Evolutionary conservation across 2,329 filamentous ascomycete genomes (phyloP).

Genomic region (Fusarium xylarioides): DNA sequence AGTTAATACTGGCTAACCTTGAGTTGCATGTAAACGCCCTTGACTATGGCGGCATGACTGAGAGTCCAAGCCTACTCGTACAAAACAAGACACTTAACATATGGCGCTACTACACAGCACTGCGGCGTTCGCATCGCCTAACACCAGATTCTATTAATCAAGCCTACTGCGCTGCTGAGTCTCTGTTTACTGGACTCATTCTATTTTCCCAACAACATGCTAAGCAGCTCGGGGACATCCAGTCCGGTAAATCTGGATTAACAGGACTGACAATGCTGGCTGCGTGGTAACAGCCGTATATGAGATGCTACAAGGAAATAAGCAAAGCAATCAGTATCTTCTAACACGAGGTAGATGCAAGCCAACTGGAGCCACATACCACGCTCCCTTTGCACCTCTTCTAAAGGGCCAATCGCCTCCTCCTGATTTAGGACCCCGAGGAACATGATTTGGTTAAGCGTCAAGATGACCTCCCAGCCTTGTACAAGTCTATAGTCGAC

Average conservation of each 20-base stretch:
- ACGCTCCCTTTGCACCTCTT: conserved; percentile 1
- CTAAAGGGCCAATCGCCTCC: background rate
- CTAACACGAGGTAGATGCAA: background rate
- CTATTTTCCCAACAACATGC: conserved; percentile 10
- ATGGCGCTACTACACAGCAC: conserved; percentile 13
- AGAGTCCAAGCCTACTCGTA: background rate
- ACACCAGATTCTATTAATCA: background rate
- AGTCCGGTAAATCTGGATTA: background rate
- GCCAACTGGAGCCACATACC: background rate
- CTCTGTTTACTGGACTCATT: background rate
- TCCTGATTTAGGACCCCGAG: conserved; percentile 9
- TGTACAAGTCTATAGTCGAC: background rate
- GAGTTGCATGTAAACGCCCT: background rate
- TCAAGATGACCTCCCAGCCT: background rate
- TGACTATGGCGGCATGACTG: background rate
- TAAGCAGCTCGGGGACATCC: background rate
- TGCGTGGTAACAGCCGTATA: background rate
- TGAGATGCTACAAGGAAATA: conserved; percentile 9
- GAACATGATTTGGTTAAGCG: background rate
- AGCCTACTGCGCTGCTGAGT: background rate
- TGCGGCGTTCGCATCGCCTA: background rate
- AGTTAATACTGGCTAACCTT: background rate
- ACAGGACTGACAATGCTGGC: background rate
- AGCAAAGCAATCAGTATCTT: background rate
- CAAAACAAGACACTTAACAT: background rate